Evolutionary conservation across 2,329 filamentous ascomycete species (phyloP).

Genomic region (Sarocladium kiliense): DNA sequence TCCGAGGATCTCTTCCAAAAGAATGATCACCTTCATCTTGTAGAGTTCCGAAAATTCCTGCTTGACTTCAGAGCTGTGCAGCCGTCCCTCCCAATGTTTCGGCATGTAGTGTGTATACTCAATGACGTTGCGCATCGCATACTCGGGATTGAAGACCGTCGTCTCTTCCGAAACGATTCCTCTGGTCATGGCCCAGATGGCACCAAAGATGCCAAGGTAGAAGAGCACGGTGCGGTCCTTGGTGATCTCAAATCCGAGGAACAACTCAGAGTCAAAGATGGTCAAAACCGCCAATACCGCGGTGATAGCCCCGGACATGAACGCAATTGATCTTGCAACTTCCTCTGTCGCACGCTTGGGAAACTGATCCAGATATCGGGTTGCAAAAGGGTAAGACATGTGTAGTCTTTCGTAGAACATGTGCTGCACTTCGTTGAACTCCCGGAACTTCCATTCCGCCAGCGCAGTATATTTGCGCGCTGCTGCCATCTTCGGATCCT

Average conservation of each 20-base stretch:
- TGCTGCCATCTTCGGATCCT: slow-evolving; percentile 83
- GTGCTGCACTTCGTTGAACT: slow-evolving; percentile 95
- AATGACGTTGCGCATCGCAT: slow-evolving; percentile 81
- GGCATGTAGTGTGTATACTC: slow-evolving; percentile 91
- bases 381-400: slow-evolving; percentile 92
- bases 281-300: slow-evolving; percentile 81
- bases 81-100: slow-evolving; percentile 76
- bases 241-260: slow-evolving; percentile 88
- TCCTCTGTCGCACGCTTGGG: slow-evolving; percentile 92
- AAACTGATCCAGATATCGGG: slow-evolving; percentile 90
- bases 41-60: slow-evolving; percentile 86
- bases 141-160: slow-evolving; percentile 86
- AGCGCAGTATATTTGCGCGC: slow-evolving; percentile 81
- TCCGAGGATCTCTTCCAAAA: slow-evolving; percentile 85
- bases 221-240: slow-evolving; percentile 84
- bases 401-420: slow-evolving; percentile 85
- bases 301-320: slow-evolving; percentile 79
- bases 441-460: slow-evolving; percentile 96
- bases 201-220: slow-evolving; percentile 78
- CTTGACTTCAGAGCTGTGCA: slow-evolving; percentile 94
- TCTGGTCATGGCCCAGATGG: slow-evolving; percentile 76
- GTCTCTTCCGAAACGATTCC: slow-evolving; percentile 85
- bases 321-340: slow-evolving; percentile 76
- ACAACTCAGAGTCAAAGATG: slow-evolving; percentile 83
- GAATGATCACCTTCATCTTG: slow-evolving; percentile 87